A percentile compares a stretch with the other conserved stretches of the same genome.
Conservation (phyloP, 192 early-diverging fungal genomes). For the Linnemannia exigua region DNA sequence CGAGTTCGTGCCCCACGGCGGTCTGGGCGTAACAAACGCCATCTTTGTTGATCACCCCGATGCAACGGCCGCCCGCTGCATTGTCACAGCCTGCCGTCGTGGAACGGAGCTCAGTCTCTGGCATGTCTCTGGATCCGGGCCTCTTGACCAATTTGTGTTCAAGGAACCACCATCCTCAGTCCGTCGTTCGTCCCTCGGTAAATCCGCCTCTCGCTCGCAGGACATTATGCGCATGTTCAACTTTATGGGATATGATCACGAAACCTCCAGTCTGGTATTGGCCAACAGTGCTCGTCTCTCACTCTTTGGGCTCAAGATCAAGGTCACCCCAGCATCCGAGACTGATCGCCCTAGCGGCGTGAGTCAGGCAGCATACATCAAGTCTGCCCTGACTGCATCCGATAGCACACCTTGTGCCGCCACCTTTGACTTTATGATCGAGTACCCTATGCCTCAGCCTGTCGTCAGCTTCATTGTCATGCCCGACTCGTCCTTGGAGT, state of each 20-base stretch:
- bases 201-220: slow-evolving; percentile 42
- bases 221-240: slow-evolving; percentile 65
- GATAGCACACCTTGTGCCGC: slow-evolving; percentile 11
- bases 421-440: slow-evolving; percentile 63
- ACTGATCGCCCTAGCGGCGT: neutral
- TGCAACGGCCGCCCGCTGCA: slow-evolving; percentile 29
- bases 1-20: slow-evolving; percentile 55
- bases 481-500: slow-evolving; percentile 52
- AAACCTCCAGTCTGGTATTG: slow-evolving; percentile 50
- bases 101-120: slow-evolving; percentile 59
- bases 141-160: slow-evolving; percentile 55
- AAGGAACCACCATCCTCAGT: slow-evolving; percentile 55
- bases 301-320: slow-evolving; percentile 56
- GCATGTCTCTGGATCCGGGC: slow-evolving; percentile 25
- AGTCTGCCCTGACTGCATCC: neutral
- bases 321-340: slow-evolving; percentile 19
- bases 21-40: slow-evolving; percentile 41
- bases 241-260: slow-evolving; percentile 58
- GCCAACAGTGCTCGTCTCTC: slow-evolving; percentile 63
- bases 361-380: slow-evolving; percentile 33
- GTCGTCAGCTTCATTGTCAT: slow-evolving; percentile 59
- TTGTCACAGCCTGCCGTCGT: slow-evolving; percentile 58
- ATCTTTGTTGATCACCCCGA: slow-evolving; percentile 43
- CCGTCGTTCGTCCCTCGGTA: slow-evolving; percentile 52
- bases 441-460: slow-evolving; percentile 59